Conservation (phyloP, 768 basidiomycete species). For the Strobilomyces echinocephalus region DNA sequence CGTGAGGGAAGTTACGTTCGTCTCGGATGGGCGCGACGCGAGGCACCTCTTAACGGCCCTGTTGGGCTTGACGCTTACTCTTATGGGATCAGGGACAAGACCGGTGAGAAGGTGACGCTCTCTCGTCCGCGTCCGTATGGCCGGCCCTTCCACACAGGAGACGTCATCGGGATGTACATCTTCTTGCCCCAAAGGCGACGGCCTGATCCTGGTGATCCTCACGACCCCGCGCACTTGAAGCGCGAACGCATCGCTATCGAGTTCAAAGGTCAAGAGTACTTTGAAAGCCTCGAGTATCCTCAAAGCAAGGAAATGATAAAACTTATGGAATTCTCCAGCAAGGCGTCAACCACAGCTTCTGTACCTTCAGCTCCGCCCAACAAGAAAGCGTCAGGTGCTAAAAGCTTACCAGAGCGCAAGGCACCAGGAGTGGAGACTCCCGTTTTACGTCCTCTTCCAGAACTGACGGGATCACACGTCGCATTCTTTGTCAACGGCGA, state of each 20-base stretch:
- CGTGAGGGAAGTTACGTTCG: conserved; percentile 78
- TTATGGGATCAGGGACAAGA: conserved; percentile 87
- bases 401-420: conserved; percentile 60
- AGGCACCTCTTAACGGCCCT: conserved; percentile 90
- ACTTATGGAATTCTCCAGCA: conserved; percentile 74
- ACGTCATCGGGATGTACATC: conserved; percentile 92
- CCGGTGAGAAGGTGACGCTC: conserved; percentile 85
- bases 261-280: conserved; percentile 95
- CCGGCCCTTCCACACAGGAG: conserved; percentile 66
- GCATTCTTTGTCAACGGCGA: conserved; percentile 93
- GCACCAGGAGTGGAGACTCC: conserved; percentile 30
- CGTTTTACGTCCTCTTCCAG: conserved; percentile 62
- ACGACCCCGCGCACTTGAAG: conserved; percentile 78
- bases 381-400: conserved; percentile 67
- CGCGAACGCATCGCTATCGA: conserved; percentile 92
- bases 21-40: conserved; percentile 87
- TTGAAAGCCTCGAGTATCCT: conserved; percentile 88
- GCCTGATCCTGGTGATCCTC: conserved; percentile 55
- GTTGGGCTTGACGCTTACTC: conserved; percentile 92
- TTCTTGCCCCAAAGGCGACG: conserved; percentile 68
- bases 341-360: conserved; percentile 50
- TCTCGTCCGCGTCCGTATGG: conserved; percentile 81
- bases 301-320: conserved; percentile 88
- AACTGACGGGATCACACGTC: conserved; percentile 64
- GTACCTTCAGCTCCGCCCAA: conserved; percentile 48